Percentiles rank a stretch among this genome's conserved stretches.
phyloP scores from a whole-genome alignment of 2,329 filamentous ascomycete genomes.

The Penicillium paneum region DNA sequence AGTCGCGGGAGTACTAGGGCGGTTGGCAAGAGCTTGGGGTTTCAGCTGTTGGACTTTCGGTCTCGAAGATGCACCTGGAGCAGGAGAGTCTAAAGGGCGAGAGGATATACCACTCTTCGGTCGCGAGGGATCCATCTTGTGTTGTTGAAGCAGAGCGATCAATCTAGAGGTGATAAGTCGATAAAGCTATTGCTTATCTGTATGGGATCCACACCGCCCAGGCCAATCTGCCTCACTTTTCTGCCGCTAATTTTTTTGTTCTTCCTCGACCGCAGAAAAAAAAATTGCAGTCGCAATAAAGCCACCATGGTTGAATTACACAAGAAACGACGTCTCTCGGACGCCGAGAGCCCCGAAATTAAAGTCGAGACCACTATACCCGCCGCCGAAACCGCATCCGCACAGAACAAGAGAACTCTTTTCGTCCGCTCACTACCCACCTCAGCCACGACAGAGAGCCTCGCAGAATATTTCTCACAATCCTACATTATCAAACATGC shows the following conservation, averaged over 20 bases:
- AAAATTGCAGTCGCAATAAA: conserved; percentile 12
- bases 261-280: conserved; percentile 13
- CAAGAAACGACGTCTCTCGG: conserved; percentile 39
- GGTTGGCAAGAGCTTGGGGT: conserved; percentile 74
- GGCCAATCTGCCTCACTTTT: conserved; percentile 26
- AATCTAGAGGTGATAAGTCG: conserved; percentile 19
- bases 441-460: conserved; percentile 71
- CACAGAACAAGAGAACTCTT: conserved; percentile 61
- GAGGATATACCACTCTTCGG: conserved; percentile 9
- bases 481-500: conserved; percentile 95
- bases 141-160: not conserved
- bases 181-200: conserved; percentile 21
- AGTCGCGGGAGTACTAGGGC: conserved; percentile 69
- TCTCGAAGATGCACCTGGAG: conserved; percentile 2
- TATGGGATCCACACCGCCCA: conserved; percentile 8
- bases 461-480: conserved; percentile 89
- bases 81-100: conserved; percentile 40
- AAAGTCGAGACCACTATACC: conserved; percentile 24
- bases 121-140: not conserved
- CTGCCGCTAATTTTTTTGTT: conserved; percentile 36
- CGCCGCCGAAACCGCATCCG: conserved; percentile 18
- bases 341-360: conserved; percentile 18
- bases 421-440: conserved; percentile 86
- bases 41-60: conserved; percentile 77
- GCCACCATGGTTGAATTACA: conserved; percentile 32